Base-by-base conservation (phyloP, 345 rosid species). In the Syzygium oleosum region DNA sequence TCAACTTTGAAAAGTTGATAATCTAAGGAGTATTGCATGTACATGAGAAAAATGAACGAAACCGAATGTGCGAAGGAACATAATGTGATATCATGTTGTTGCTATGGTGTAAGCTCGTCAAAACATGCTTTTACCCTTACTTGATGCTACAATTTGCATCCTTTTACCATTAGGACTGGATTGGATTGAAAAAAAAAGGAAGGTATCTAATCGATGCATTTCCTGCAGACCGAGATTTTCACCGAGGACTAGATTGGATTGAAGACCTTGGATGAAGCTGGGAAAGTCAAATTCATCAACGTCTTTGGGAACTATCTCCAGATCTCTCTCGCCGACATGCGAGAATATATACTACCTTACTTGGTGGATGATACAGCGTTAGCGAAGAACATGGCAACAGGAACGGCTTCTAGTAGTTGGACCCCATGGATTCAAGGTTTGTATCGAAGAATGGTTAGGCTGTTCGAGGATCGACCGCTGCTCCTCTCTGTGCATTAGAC, bases 81-180 rank as follows among this genome's bases (percentile, higher is more conserved):
- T 21, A 55, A 19, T 3, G 25, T 21, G 9, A 3, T 0, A 0
- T 21, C 11, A 10, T 55, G 1, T 21, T 55, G 59, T 55, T 0
- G 0, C 8, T 55, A 10, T 21, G 59, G 59, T 22, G 27, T 55
- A 21, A 55, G 7, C 5, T 5, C 2, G 13, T 25, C 15, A 12
- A 11, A 0, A 25, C 3, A 59, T 59, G 31, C 34, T 27, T 1
- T 27, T 12, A 14, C 17, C 68, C 68, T 59, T 27, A 27, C 68
- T 59, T 8, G n/a, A 59, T 59, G 68, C 31, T 59, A 59, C 31
- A 12, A 27, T 27, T 27, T 27, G 68, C 16, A 27, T 12, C 68
- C 15, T 59, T 13, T 59, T 5, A 59, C 68, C 68, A 27, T 59
- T 59, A 10, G 43, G 43, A 41, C 43, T 41, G 43, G 43, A 25